A percentile compares a stretch with the other conserved stretches of the same genome.
Evolutionary conservation across 768 basidiomycete species (phyloP).

Genomic region (Antrodiella citrinella): DNA sequence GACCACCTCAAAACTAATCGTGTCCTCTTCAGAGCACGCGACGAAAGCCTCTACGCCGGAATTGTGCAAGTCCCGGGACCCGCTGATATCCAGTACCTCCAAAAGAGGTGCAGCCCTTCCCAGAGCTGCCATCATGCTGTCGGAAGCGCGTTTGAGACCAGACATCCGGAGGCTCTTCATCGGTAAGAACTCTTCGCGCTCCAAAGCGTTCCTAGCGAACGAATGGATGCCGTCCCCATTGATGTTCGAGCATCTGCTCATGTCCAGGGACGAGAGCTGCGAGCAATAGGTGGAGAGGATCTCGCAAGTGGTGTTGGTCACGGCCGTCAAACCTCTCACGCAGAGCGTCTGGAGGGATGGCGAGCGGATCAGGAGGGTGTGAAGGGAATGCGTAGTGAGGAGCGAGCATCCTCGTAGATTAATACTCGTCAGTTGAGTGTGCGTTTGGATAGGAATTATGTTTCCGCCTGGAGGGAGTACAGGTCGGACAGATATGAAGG

Average conservation of each 20-base stretch:
- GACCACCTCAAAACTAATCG: conserved; percentile 33
- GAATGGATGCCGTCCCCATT: conserved; percentile 53
- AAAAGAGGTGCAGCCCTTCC: conserved; percentile 64
- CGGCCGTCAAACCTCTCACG: conserved; percentile 60
- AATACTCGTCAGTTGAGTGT: conserved; percentile 63
- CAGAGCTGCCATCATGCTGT: conserved; percentile 54
- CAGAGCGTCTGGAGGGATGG: conserved; percentile 49
- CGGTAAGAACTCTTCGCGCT: conserved; percentile 38
- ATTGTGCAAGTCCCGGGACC: conserved; percentile 63
- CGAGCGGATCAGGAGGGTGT: conserved; percentile 60
- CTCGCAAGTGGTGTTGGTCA: conserved; percentile 69
- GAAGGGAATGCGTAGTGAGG: conserved; percentile 59
- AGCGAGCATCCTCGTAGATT: conserved; percentile 67
- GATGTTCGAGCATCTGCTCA: conserved; percentile 65
- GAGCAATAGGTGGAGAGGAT: conserved; percentile 54
- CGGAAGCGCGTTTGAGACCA: conserved; percentile 54
- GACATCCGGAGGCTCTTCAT: conserved; percentile 61
- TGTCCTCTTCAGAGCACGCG: conserved; percentile 36
- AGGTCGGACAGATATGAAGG: conserved; percentile 41
- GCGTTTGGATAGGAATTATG: conserved; percentile 15
- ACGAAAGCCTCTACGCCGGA: conserved; percentile 70
- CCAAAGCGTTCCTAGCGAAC: conserved; percentile 32
- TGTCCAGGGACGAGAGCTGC: conserved; percentile 50
- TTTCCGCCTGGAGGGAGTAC: conserved; percentile 21
- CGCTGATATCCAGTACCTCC: conserved; percentile 77